A percentile compares a stretch with the other conserved stretches of the same genome.
phyloP scores from a whole-genome alignment of 2,329 filamentous ascomycete species.

The Ascochyta fabae region DNA sequence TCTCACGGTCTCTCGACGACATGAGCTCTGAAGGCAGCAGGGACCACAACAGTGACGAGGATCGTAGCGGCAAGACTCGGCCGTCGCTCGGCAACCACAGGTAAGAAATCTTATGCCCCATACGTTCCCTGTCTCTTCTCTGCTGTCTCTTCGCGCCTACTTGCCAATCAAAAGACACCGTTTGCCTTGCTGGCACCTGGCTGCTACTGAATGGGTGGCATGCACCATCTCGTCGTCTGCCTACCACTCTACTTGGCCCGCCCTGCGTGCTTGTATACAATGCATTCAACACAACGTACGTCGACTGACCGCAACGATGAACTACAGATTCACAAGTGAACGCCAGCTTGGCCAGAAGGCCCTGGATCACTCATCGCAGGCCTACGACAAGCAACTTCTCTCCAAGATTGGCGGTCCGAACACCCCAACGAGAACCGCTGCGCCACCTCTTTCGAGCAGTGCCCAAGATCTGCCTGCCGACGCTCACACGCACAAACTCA shows the following conservation, averaged over 20 bases:
- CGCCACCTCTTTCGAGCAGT: slow-evolving; percentile 41
- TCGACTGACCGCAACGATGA: slow-evolving; percentile 25
- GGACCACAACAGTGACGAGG: slow-evolving; percentile 46
- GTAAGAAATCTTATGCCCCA: slow-evolving; percentile 37
- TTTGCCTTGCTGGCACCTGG: slow-evolving; percentile 11
- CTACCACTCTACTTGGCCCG: slow-evolving; percentile 4
- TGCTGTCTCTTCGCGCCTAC: not conserved
- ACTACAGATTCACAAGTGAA: slow-evolving; percentile 63
- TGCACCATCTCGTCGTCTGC: slow-evolving; percentile 1
- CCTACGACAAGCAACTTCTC: slow-evolving; percentile 67
- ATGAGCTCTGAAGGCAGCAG: slow-evolving; percentile 44
- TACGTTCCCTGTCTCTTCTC: slow-evolving; percentile 10
- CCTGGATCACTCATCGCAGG: slow-evolving; percentile 65
- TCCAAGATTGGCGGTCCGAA: slow-evolving; percentile 68
- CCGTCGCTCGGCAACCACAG: slow-evolving; percentile 52
- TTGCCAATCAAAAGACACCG: slow-evolving; percentile 11
- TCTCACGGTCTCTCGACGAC: slow-evolving; percentile 46
- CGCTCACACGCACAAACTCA: slow-evolving; percentile 50
- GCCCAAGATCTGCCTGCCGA: slow-evolving; percentile 45
- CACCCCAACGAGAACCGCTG: slow-evolving; percentile 57
- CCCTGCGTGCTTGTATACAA: slow-evolving; percentile 8
- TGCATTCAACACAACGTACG: slow-evolving; percentile 2
- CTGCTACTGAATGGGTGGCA: slow-evolving; percentile 4
- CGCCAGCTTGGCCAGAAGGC: slow-evolving; percentile 64
- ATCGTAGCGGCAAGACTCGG: slow-evolving; percentile 41